Evolutionary conservation across 441 rosid species (phyloP), one percentile per base, ranked within the genome.

Genomic region (Euphorbia schlechtendalii): DNA sequence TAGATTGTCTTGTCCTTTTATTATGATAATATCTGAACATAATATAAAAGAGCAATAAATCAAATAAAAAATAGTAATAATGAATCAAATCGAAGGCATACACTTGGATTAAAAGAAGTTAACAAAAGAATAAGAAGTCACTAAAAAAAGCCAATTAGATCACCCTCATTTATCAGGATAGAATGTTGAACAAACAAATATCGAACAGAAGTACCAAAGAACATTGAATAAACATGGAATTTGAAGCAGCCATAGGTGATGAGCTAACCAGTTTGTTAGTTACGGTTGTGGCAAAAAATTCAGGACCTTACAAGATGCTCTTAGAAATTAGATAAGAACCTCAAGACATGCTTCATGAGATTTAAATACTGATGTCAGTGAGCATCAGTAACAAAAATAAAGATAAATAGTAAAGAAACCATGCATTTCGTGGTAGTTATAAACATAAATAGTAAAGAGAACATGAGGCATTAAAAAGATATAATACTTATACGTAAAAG

Each of bases 1-100:
- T 88, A 66, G 97, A 90, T 76, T 88, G 89, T 70, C 80, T 86
- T 54, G 96, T 88, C 86, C 64, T 84, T 85, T 86, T 92, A 76
- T 92, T 92, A 73, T 88, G 88, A 76, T 92, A 92, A 81, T 90
- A 92, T 70, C 98, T 92, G 79, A 25, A 75, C 64, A 68, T 5
- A 72, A 48, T 48, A 15, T 27, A 76, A 24, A 24, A 59, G 45
- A 68, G 9, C 10, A 64, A 61, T 8, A 24, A 0, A 59, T 24
- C 53, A 59, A 41, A 72, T 41, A 54, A 25, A 10, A 55, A 21
- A 25, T 28, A 49, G n/a, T 12, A 56, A 34, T 48, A 4, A 49
- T 17, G 34, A 57, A 14, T 46, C 20, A 8, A 25, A 59, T 18
- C 20, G 30, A 10, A 32, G 8, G 0, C 61, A 43, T n/a, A 32